phyloP scores from a whole-genome alignment of 768 basidiomycete genomes.

The Boletus reticuloceps region DNA sequence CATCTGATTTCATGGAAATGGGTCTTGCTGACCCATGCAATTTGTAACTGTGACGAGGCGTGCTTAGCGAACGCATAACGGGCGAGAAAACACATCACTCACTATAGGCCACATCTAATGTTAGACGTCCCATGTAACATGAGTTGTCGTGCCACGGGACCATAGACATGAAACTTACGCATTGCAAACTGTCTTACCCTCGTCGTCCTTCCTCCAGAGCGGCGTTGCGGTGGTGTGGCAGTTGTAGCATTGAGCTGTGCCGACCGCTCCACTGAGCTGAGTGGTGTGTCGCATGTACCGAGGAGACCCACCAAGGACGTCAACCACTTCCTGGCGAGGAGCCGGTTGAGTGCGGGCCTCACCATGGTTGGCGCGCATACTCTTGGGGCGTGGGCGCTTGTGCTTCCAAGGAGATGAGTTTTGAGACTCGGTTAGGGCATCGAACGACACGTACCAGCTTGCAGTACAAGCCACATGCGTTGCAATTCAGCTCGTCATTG shows the following conservation, averaged over 20 bases:
- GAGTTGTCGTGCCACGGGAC: conserved; percentile 11
- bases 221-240: conserved; percentile 89
- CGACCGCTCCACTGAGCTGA: conserved; percentile 29
- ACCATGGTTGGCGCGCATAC: conserved; percentile 75
- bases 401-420: conserved; percentile 45
- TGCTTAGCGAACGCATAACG: conserved; percentile 6
- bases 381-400: conserved; percentile 86
- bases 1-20: conserved; percentile 89
- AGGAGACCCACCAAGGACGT: conserved; percentile 62
- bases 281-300: conserved; percentile 28
- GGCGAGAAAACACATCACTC: conserved; percentile 26
- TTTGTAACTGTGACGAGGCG: conserved; percentile 52
- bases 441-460: conserved; percentile 59
- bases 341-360: conserved; percentile 65
- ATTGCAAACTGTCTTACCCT: conserved; percentile 89
- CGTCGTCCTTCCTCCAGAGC: conserved; percentile 88
- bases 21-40: conserved; percentile 83
- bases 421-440: not conserved
- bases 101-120: conserved; percentile 74
- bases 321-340: conserved; percentile 67
- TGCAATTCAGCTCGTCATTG: conserved; percentile 88
- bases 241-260: conserved; percentile 80
- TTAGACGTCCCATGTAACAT: conserved; percentile 2
- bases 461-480: conserved; percentile 86
- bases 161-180: conserved; percentile 56